Evolutionary conservation across 2,329 filamentous ascomycete genomes (phyloP).

Genomic region (Hymenoscyphus scutula): DNA sequence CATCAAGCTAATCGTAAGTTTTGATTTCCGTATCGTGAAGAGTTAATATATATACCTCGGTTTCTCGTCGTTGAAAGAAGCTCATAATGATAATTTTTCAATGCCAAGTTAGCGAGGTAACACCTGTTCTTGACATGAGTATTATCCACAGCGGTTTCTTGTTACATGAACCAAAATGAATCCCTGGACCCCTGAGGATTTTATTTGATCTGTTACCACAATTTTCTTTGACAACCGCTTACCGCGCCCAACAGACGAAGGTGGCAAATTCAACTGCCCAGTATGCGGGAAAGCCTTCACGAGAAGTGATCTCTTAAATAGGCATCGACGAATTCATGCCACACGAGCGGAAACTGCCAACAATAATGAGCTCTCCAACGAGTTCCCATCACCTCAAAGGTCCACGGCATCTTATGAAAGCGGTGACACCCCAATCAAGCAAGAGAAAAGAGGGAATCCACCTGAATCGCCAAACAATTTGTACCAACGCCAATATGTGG

Average conservation of each 20-base stretch:
- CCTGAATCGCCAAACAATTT: background rate
- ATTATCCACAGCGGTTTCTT: background rate
- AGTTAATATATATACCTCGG: background rate
- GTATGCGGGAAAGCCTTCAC: slow-evolving; percentile 34
- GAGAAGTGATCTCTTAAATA: slow-evolving; percentile 33
- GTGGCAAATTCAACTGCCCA: slow-evolving; percentile 31
- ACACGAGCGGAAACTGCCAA: slow-evolving; percentile 13
- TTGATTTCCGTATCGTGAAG: background rate
- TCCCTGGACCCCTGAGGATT: background rate
- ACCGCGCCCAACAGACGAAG: slow-evolving; percentile 23
- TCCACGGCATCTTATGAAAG: background rate
- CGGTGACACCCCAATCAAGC: background rate
- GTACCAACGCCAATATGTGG: background rate
- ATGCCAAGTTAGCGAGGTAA: background rate
- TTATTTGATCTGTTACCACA: background rate
- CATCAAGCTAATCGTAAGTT: slow-evolving; percentile 35
- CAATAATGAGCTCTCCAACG: background rate
- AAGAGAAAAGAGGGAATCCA: background rate
- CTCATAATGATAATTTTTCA: background rate
- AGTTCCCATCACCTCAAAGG: background rate
- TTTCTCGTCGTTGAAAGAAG: background rate
- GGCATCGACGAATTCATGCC: slow-evolving; percentile 32
- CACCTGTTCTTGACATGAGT: background rate
- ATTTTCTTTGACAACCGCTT: background rate
- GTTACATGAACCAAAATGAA: background rate